Conservation (phyloP, 2,329 filamentous ascomycete genomes). For the Zasmidium citrigriseum region DNA sequence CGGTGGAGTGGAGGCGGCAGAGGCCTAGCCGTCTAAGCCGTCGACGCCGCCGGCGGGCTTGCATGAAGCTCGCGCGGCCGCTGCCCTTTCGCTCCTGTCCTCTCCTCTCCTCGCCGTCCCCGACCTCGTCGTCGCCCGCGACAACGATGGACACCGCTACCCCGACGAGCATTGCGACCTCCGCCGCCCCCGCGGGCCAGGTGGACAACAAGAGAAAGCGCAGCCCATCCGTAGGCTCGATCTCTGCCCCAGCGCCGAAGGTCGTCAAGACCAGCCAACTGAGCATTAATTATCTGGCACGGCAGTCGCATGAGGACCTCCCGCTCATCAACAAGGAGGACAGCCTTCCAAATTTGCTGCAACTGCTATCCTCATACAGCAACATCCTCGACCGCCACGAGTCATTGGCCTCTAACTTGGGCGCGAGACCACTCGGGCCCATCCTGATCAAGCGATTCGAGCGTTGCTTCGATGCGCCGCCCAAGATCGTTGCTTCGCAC, state of each 20-base stretch:
- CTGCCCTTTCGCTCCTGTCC: conserved; percentile 3
- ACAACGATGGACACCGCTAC: neutral
- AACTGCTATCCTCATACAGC: conserved; percentile 77
- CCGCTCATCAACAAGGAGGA: conserved; percentile 66
- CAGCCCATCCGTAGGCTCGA: conserved; percentile 39
- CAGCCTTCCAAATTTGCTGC: conserved; percentile 71
- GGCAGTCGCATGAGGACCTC: conserved; percentile 62
- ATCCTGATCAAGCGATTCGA: conserved; percentile 85
- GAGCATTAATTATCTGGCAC: conserved; percentile 68
- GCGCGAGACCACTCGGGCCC: conserved; percentile 78
- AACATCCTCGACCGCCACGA: conserved; percentile 82
- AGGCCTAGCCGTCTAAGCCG: neutral
- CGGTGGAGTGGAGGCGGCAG: neutral
- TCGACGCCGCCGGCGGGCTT: neutral
- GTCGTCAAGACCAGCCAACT: conserved; percentile 57
- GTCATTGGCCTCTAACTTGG: conserved; percentile 81
- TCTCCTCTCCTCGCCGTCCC: conserved; percentile 19
- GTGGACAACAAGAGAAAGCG: conserved; percentile 49
- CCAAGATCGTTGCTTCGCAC: conserved; percentile 65
- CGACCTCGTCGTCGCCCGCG: conserved; percentile 17
- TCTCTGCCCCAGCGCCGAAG: conserved; percentile 29
- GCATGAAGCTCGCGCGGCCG: conserved; percentile 1
- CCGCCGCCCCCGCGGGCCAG: conserved; percentile 30
- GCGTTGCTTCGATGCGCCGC: conserved; percentile 79
- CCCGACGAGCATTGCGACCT: conserved; percentile 15